Percentiles rank a stretch among this genome's conserved stretches.
Conservation (phyloP, 169 alveolate species). For the Fabrea salina region DNA sequence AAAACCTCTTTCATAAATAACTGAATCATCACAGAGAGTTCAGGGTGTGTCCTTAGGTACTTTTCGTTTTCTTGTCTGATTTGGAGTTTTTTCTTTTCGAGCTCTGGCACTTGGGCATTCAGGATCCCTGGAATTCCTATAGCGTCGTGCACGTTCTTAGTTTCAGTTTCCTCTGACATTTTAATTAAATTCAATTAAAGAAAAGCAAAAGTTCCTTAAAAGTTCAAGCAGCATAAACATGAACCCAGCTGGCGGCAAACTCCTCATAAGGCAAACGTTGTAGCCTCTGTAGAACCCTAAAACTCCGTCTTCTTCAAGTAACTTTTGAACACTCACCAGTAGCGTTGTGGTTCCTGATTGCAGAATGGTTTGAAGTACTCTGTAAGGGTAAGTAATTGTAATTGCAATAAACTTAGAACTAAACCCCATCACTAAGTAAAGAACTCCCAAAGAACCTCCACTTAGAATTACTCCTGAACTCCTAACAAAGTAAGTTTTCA, state of each 20-base stretch:
- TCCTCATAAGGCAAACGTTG: neutral
- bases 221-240: neutral
- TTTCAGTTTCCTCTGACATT: no score
- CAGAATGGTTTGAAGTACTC: neutral
- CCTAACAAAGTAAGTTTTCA: neutral
- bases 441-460: neutral
- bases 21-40: constrained; percentile 44
- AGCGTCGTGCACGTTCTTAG: constrained; percentile 51
- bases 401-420: constrained; percentile 2
- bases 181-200: no score
- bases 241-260: constrained; percentile 21
- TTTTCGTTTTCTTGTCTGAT: constrained; percentile 58
- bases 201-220: neutral
- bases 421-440: neutral
- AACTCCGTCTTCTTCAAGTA: neutral
- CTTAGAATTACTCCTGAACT: neutral
- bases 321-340: neutral
- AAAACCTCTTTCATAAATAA: constrained; percentile 52
- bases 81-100: constrained; percentile 60
- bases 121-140: constrained; percentile 59
- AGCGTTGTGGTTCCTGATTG: neutral
- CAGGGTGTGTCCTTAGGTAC: constrained; percentile 67
- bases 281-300: constrained; percentile 3
- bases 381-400: neutral
- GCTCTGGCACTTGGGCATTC: constrained; percentile 44